These are phyloP conservation scores for Tilletia caries DNA, from an alignment of 1,284 basidiomycete genomes.

Conservation along the genomic window DNA sequence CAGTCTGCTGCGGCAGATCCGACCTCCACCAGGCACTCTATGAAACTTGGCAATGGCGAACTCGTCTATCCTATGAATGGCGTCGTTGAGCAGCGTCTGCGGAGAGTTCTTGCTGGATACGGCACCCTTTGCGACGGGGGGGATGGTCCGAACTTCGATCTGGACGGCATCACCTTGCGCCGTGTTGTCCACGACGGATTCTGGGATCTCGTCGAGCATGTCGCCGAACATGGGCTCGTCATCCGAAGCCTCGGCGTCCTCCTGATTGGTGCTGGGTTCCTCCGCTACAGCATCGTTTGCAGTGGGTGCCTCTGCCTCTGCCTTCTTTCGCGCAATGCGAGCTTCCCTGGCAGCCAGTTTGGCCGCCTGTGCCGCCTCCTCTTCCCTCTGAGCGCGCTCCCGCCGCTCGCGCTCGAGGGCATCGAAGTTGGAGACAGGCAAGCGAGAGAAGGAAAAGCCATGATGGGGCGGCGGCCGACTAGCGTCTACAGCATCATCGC, in stretches of 20 bases:
- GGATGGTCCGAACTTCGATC: slow-evolving; percentile 34
- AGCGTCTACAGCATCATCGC: slow-evolving; percentile 37
- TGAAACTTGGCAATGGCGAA: slow-evolving; percentile 71
- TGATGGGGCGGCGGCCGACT: slow-evolving; percentile 31
- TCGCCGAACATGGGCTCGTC: slow-evolving; percentile 69
- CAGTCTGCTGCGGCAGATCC: slow-evolving; percentile 38
- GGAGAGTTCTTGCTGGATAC: slow-evolving; percentile 39
- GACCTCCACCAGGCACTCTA: slow-evolving; percentile 30
- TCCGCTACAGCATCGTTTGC: slow-evolving; percentile 54
- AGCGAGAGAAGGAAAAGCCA: slow-evolving; percentile 36
- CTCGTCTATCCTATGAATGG: slow-evolving; percentile 60
- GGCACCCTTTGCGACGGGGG: slow-evolving; percentile 36
- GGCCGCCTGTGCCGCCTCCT: not conserved
- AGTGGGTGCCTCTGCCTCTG: slow-evolving; percentile 28
- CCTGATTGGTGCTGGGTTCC: slow-evolving; percentile 27
- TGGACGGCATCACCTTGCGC: slow-evolving; percentile 23
- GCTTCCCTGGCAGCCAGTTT: not conserved
- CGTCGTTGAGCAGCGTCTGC: slow-evolving; percentile 42
- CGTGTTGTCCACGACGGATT: slow-evolving; percentile 52
- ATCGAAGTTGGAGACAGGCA: not conserved
- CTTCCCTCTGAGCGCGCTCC: not conserved
- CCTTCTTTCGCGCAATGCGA: slow-evolving; percentile 16
- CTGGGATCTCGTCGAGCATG: slow-evolving; percentile 69
- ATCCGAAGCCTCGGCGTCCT: slow-evolving; percentile 58
- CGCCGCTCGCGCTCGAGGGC: not conserved